phyloP scores from a whole-genome alignment of 768 basidiomycete species.

The Tylopilus plumbeoviolaceoides region DNA sequence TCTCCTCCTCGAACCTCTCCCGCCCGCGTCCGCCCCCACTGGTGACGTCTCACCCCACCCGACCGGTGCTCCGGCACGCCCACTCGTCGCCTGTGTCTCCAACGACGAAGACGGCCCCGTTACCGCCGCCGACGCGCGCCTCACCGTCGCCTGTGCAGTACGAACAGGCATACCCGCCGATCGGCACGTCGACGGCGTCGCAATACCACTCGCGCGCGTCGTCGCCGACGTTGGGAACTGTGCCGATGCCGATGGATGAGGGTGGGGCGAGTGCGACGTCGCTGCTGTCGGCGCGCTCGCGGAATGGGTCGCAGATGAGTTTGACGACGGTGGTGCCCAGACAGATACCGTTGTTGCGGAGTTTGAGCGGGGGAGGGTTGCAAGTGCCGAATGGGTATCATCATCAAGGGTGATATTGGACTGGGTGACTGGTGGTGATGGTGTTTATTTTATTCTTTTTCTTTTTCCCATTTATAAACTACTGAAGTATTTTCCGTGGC shows the following conservation, averaged over 20 bases:
- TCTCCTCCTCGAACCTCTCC: conserved; percentile 16
- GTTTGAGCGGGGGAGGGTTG: conserved; percentile 22
- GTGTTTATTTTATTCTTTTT: not conserved
- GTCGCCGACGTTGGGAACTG: conserved; percentile 22
- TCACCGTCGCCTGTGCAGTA: conserved; percentile 10
- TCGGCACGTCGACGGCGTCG: conserved; percentile 32
- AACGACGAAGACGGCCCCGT: not conserved
- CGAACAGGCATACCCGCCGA: conserved; percentile 19
- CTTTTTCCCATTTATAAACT: too few relatives aligned
- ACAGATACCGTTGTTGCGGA: conserved; percentile 35
- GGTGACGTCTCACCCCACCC: conserved; percentile 1
- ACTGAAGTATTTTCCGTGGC: not conserved
- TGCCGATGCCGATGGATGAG: conserved; percentile 12
- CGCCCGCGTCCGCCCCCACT: conserved; percentile 26
- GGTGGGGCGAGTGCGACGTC: conserved; percentile 1
- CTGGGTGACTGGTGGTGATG: not conserved
- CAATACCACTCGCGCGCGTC: conserved; percentile 32
- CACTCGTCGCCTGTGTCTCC: conserved; percentile 21
- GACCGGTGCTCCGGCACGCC: conserved; percentile 18
- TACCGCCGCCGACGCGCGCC: not conserved
- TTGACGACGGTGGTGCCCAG: conserved; percentile 52
- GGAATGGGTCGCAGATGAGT: conserved; percentile 65
- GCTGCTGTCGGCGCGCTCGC: conserved; percentile 45
- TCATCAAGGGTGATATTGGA: conserved; percentile 2
- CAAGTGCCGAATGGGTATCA: conserved; percentile 13